Evolutionary conservation across 1,139 yeast genomes (phyloP), one percentile per base, ranked within the genome.

Genomic region (Pichia terricola): DNA sequence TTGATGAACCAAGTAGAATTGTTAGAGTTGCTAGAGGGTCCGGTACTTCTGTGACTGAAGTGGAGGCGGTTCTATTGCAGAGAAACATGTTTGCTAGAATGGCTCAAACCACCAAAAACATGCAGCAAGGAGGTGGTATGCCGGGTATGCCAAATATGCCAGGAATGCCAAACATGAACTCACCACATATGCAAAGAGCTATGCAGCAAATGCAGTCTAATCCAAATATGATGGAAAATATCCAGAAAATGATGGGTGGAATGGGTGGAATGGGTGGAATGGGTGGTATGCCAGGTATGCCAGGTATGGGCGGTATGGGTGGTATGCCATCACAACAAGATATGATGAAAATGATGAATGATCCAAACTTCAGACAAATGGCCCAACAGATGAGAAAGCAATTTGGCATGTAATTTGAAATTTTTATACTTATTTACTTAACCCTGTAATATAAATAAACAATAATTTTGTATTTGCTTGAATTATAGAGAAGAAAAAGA

Each of bases 21-120:
- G 76, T 89, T 26, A 74, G 98, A 56, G 94, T 91, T 6, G 97
- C 98, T 0, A 74, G 86, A 51, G 98, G 98, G n/a, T 81, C 96
- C 5, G 98, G 98, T 16, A 87, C 96, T 36, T 70, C 91, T 3
- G 95, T 85, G 0, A 79, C 88, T 4, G 98, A 91, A 54, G 96
- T 91, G 27, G 96, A 91, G 62, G 88, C 88, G 75, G 87, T 89
- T 32, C 70, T 91, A 50, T 77, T 81, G 66, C 98, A 91, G 66
- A 96, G 87, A 62, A 77, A 85, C 63, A 83, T 88, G 83, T 88
- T 91, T 95, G 89, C 95, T 3, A 73, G 81, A 42, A 87, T 91
- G 94, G 97, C 96, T 3, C 75, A 75, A 54, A 77, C 79, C 53
- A 78, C 85, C 6, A 77, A 78, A 63, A 66, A 62, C 45, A 69